Percentiles rank a stretch among this genome's conserved stretches.
Conservation (phyloP, 306 rosid species). For the Prunus campanulata region DNA sequence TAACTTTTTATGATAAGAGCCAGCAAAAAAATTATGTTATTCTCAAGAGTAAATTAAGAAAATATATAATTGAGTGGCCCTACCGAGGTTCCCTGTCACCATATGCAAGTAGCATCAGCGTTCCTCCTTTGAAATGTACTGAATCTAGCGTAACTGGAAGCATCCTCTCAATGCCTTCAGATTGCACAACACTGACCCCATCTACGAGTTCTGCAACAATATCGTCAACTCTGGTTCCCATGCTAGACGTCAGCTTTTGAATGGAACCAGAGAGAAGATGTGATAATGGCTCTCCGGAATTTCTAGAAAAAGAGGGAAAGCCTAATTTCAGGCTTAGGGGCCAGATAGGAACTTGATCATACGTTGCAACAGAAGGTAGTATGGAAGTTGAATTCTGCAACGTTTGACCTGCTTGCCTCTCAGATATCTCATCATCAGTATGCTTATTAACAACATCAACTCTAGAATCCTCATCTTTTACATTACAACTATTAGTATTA, state of each 20-base stretch:
- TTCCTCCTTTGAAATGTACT: conserved; percentile 78
- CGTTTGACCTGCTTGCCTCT: conserved; percentile 31
- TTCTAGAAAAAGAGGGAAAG: conserved; percentile 39
- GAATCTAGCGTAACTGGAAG: conserved; percentile 80
- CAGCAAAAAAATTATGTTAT: conserved; percentile 8
- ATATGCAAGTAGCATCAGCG: conserved; percentile 82
- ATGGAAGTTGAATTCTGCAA: conserved; percentile 34
- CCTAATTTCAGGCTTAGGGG: conserved; percentile 39
- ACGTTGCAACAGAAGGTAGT: conserved; percentile 27
- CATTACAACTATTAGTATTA: conserved; percentile 22
- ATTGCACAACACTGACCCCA: conserved; percentile 38
- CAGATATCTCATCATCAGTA: conserved; percentile 26
- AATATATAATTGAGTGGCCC: conserved; percentile 27
- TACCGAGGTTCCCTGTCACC: conserved; percentile 94
- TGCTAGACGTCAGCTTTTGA: conserved; percentile 46
- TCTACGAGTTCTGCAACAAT: conserved; percentile 49
- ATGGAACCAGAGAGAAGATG: conserved; percentile 39
- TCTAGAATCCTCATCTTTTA: conserved; percentile 35
- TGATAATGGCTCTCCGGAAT: conserved; percentile 43
- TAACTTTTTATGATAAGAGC: not conserved
- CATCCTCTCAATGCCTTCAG: conserved; percentile 46
- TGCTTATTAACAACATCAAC: conserved; percentile 27
- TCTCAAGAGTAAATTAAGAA: conserved; percentile 19
- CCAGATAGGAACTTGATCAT: conserved; percentile 40
- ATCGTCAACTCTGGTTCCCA: conserved; percentile 48